Conservation (phyloP, 2,329 filamentous ascomycete genomes). For the Biscogniauxia mediterranea region DNA sequence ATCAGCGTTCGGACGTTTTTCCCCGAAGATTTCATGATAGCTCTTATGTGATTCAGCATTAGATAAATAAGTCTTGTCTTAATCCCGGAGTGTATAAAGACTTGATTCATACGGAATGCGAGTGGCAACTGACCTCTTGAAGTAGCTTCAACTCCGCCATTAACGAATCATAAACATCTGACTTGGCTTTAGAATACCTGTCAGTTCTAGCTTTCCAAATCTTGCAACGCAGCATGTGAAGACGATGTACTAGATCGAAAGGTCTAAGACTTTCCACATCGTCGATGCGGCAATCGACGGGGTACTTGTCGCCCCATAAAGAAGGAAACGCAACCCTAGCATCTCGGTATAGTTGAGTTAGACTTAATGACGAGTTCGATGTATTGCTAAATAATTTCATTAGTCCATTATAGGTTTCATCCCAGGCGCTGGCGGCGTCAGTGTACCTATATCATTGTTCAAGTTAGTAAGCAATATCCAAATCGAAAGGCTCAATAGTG, state of each 20-base stretch:
- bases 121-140: background rate
- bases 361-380: background rate
- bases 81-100: background rate
- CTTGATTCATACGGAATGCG: background rate
- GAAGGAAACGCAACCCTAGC: background rate
- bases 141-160: background rate
- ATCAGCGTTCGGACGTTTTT: background rate
- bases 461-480: background rate
- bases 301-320: background rate
- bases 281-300: background rate
- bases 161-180: background rate
- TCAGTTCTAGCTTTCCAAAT: slow-evolving; percentile 2
- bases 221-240: background rate
- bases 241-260: background rate
- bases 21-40: background rate
- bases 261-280: background rate
- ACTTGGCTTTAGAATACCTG: background rate
- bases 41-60: background rate
- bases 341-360: background rate
- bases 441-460: background rate
- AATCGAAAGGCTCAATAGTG: background rate
- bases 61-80: background rate
- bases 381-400: background rate
- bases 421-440: background rate
- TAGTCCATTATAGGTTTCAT: background rate